These are phyloP conservation scores for Pseudogymnoascus sp. DNA, from an alignment of 2,329 filamentous ascomycete species.

Conservation along the genomic window DNA sequence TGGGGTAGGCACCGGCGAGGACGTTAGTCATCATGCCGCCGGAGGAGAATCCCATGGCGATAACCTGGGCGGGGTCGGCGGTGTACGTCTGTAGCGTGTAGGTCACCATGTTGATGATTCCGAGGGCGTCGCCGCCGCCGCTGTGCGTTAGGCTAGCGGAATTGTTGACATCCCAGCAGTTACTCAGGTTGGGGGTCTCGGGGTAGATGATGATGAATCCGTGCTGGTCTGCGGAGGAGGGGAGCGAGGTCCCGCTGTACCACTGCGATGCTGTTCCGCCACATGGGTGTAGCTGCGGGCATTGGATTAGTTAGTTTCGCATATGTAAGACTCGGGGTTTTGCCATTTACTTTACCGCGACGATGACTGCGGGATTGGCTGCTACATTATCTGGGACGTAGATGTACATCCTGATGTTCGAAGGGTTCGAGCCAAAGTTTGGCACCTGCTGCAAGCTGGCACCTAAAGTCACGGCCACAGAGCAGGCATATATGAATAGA, in stretches of 20 bases:
- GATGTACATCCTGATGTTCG: conserved; percentile 34
- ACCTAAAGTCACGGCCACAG: not conserved
- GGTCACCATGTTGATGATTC: conserved; percentile 47
- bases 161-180: conserved; percentile 49
- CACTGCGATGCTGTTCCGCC: conserved; percentile 41
- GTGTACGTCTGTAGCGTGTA: conserved; percentile 40
- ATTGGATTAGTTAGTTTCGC: not conserved
- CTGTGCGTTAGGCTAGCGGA: conserved; percentile 41
- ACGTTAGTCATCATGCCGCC: conserved; percentile 41
- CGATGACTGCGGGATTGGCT: conserved; percentile 40
- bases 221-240: conserved; percentile 39
- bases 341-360: conserved; percentile 33
- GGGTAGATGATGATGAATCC: conserved; percentile 52
- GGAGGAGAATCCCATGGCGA: conserved; percentile 36
- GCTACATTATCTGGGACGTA: conserved; percentile 38
- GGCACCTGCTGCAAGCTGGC: conserved; percentile 24
- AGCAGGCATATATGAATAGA: not conserved
- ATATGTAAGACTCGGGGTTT: not conserved
- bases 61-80: conserved; percentile 38
- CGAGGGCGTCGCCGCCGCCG: conserved; percentile 44
- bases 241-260: conserved; percentile 42
- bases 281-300: conserved; percentile 40
- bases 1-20: conserved; percentile 36
- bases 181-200: conserved; percentile 39
- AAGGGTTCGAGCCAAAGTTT: conserved; percentile 33